phyloP scores from a whole-genome alignment of 257 asterid genomes.

The Oldenlandia corymbosa region DNA sequence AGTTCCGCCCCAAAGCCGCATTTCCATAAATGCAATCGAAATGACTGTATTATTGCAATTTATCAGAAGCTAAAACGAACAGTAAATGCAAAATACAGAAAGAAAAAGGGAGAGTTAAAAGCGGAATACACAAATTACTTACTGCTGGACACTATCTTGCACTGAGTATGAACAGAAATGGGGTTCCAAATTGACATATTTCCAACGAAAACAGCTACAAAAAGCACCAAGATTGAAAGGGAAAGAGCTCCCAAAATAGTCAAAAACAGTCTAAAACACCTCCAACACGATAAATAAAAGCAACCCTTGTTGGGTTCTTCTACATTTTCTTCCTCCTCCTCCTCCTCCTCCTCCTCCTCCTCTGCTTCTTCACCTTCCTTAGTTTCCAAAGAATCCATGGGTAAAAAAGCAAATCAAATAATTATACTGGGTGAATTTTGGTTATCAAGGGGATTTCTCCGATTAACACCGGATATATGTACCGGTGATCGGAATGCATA shows the following conservation, averaged over 20 bases:
- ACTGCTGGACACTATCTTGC: constrained; percentile 88
- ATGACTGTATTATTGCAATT: neutral
- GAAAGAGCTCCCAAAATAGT: constrained; percentile 35
- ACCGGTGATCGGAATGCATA: constrained; percentile 3
- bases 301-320: constrained; percentile 17
- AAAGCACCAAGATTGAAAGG: constrained; percentile 43
- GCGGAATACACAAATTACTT: constrained; percentile 24
- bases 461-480: constrained; percentile 5
- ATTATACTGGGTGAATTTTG: no score
- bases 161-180: constrained; percentile 70
- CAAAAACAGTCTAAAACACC: constrained; percentile 32
- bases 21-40: neutral
- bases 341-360: constrained; percentile 15
- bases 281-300: constrained; percentile 33
- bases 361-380: constrained; percentile 16
- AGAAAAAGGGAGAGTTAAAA: neutral
- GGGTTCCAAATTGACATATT: constrained; percentile 72
- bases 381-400: constrained; percentile 11
- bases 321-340: constrained; percentile 25
- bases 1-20: neutral
- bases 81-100: neutral
- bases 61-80: neutral
- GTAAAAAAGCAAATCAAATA: neutral
- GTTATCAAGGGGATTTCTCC: neutral
- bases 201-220: constrained; percentile 54